Conservation (phyloP, 495 filamentous ascomycete genomes). For the Penicillium ucsense region DNA sequence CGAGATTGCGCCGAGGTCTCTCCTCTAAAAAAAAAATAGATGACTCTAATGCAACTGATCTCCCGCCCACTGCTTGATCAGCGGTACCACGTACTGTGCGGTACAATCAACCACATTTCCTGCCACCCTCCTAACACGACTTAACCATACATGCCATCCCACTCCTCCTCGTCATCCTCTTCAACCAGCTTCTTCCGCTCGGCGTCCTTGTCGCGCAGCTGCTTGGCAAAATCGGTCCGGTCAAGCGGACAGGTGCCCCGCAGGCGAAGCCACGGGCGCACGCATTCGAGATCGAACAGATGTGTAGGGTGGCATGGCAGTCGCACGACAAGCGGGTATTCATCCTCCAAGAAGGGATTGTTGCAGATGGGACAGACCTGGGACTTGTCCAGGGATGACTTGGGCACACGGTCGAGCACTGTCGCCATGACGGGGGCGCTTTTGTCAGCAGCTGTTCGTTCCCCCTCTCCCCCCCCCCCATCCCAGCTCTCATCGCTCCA, state of each 20-base stretch:
- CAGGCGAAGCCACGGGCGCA: conserved; percentile 82
- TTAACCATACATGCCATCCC: conserved; percentile 67
- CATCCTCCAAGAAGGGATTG: conserved; percentile 68
- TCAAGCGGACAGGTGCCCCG: conserved; percentile 88
- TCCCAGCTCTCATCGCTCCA: too few relatives aligned
- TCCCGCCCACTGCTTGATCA: too few relatives aligned
- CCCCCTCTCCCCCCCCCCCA: too few relatives aligned
- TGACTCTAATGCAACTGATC: too few relatives aligned
- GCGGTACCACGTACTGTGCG: too few relatives aligned
- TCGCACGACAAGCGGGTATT: conserved; percentile 74
- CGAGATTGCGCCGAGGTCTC: too few relatives aligned
- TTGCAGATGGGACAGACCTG: conserved; percentile 82
- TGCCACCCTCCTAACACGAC: neutral
- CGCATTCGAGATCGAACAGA: conserved; percentile 86
- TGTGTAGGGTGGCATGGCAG: conserved; percentile 78
- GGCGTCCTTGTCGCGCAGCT: conserved; percentile 53
- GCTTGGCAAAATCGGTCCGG: conserved; percentile 65
- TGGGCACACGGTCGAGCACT: conserved; percentile 71
- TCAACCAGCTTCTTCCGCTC: conserved; percentile 44
- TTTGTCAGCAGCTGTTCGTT: neutral
- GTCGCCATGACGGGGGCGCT: neutral
- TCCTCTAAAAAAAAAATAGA: too few relatives aligned
- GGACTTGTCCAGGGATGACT: conserved; percentile 51
- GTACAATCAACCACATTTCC: too few relatives aligned
- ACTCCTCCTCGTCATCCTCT: conserved; percentile 56